Base-by-base conservation (phyloP, 441 rosid species). In the Brassica balearica region DNA sequence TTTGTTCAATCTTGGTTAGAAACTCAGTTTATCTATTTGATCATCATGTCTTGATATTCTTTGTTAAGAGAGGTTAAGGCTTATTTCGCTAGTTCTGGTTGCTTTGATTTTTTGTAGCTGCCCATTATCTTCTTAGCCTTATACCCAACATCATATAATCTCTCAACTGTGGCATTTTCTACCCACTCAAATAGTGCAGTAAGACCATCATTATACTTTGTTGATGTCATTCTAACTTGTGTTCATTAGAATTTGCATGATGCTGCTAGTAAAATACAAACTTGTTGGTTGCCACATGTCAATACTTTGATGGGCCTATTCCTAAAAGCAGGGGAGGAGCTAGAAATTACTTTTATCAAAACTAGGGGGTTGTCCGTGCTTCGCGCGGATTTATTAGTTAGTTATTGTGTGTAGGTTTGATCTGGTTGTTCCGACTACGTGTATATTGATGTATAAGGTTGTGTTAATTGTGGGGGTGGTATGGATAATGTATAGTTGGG, bases 1-100 rank as follows among this genome's bases (percentile, higher is more conserved):
- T 55, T 25, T 67, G 32, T 23, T 56, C 10, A 38, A 56, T 66
- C 46, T 41, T 73, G 51, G 56, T 14, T 65, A 5, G 6, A 65
- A 20, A 53, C 71, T 32, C 55, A 17, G 20, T 14, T 14, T 60
- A 41, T 71, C 25, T 65, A 10, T 22, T 22, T 17, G 1, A 17
- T 38, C 11, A 11, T 15, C 3, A n/a, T n/a, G 38, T 53, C 10
- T 19, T 48, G 14, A n/a, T 64, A 6, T 6, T 41, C 11, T 72
- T 61, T 72, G 10, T 1, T 41, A 60, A 41, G 36, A 36, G 74
- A 29, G 43, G 3, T n/a, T 27, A 2, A 15, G 58, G 14, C 20
- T 14, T 53, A 56, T 56, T 17, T 56, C 12, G 61, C 61, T 56
- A 6, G 25, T 19, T 56, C 61, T 19, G 25, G 61, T 19, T 56